These are phyloP conservation scores for Bacterosira constricta DNA, from an alignment of 108 stramenopile species.

Conservation along the genomic window DNA sequence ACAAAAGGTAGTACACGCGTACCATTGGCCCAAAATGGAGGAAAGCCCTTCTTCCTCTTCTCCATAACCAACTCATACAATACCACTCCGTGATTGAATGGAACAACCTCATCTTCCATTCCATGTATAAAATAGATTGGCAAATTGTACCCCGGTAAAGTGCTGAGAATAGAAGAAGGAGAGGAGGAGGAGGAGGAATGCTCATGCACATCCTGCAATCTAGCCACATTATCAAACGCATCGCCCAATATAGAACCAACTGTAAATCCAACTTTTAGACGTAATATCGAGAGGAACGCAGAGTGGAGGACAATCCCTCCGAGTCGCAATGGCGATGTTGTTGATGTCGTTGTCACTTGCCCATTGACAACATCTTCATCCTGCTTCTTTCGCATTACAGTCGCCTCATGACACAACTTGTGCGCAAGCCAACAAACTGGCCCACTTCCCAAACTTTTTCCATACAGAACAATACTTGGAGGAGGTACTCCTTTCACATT, in stretches of 20 bases:
- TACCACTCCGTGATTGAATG: too few relatives aligned
- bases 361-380: neutral
- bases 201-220: conserved; percentile 46
- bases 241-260: conserved; percentile 79
- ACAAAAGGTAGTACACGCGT: conserved; percentile 80
- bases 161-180: neutral
- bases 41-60: too few relatives aligned
- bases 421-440: conserved; percentile 79
- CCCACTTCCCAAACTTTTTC: conserved; percentile 63
- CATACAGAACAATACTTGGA: conserved; percentile 83
- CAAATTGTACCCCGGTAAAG: too few relatives aligned
- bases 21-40: conserved; percentile 86
- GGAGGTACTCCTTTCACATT: too few relatives aligned
- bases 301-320: conserved; percentile 70
- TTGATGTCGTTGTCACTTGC: neutral
- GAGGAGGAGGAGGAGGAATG: neutral
- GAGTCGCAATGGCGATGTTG: neutral
- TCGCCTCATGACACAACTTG: conserved; percentile 9
- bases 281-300: conserved; percentile 62
- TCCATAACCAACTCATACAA: too few relatives aligned
- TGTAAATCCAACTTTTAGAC: conserved; percentile 82
- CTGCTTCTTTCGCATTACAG: neutral
- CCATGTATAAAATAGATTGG: too few relatives aligned
- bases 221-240: conserved; percentile 80
- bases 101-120: too few relatives aligned